These are phyloP conservation scores for Thuidium tamariscinum DNA, from an alignment of 225 moss, liverwort and hornwort genomes.

Conservation along the genomic window DNA sequence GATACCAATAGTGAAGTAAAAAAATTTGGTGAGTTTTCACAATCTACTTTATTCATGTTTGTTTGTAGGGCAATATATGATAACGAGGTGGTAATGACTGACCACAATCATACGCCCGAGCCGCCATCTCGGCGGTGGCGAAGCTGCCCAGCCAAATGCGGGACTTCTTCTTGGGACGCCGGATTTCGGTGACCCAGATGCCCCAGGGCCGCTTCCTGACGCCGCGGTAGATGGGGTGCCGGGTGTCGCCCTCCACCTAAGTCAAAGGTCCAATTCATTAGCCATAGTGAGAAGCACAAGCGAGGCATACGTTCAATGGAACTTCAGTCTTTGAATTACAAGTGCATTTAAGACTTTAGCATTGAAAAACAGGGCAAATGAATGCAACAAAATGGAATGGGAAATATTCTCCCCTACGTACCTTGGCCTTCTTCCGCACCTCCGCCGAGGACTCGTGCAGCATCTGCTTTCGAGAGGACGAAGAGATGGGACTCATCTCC, in stretches of 20 bases:
- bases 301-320: background rate
- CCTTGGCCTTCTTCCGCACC: constrained; percentile 43
- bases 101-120: constrained; percentile 47
- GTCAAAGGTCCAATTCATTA: background rate
- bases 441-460: constrained; percentile 2
- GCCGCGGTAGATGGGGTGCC: constrained; percentile 48
- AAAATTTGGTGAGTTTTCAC: background rate
- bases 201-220: constrained; percentile 49
- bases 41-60: background rate
- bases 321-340: background rate
- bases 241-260: constrained; percentile 24
- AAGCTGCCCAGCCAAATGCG: constrained; percentile 55
- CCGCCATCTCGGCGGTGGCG: constrained; percentile 51
- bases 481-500: constrained; percentile 29
- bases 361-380: background rate
- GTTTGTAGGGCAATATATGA: background rate
- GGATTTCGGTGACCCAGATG: constrained; percentile 58
- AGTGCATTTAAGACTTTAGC: background rate
- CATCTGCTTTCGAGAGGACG: constrained; percentile 1
- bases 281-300: background rate
- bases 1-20: too few relatives aligned
- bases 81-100: background rate
- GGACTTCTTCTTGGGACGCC: constrained; percentile 51
- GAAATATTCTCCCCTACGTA: background rate
- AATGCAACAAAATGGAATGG: background rate